Evolutionary conservation across 805 yeast genomes (phyloP).

Genomic region (Candida coquimbonensis): DNA sequence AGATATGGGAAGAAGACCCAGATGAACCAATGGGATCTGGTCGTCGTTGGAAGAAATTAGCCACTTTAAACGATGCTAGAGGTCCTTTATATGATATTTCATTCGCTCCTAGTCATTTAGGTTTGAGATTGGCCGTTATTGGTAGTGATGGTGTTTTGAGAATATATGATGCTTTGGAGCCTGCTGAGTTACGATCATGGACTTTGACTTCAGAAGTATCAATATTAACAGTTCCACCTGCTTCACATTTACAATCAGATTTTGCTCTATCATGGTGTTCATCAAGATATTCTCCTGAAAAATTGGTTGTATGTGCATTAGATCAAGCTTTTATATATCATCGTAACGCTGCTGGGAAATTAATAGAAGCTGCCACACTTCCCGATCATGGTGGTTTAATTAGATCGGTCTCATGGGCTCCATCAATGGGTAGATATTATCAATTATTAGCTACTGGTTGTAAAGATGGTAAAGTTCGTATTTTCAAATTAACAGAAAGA

Average conservation of each 20-base stretch:
- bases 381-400: constrained; percentile 85
- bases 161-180: constrained; percentile 83
- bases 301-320: constrained; percentile 73
- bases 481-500: constrained; percentile 62
- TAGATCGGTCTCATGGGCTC: constrained; percentile 92
- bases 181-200: constrained; percentile 84
- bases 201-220: constrained; percentile 64
- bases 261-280: constrained; percentile 90
- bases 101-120: constrained; percentile 81
- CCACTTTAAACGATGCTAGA: constrained; percentile 75
- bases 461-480: constrained; percentile 87
- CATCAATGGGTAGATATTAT: constrained; percentile 85
- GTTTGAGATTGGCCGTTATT: constrained; percentile 75
- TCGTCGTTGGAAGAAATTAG: constrained; percentile 70
- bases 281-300: constrained; percentile 73
- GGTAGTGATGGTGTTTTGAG: constrained; percentile 86
- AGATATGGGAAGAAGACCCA: constrained; percentile 85
- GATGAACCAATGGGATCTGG: constrained; percentile 76
- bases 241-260: constrained; percentile 75
- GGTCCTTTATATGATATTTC: constrained; percentile 88
- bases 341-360: constrained; percentile 43
- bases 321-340: constrained; percentile 82
- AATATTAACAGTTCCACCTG: constrained; percentile 63
- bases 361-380: constrained; percentile 51
- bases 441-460: constrained; percentile 93